These are phyloP conservation scores for Stephania japonica DNA, from an alignment of 164 flowering plant species.

Conservation along the genomic window DNA sequence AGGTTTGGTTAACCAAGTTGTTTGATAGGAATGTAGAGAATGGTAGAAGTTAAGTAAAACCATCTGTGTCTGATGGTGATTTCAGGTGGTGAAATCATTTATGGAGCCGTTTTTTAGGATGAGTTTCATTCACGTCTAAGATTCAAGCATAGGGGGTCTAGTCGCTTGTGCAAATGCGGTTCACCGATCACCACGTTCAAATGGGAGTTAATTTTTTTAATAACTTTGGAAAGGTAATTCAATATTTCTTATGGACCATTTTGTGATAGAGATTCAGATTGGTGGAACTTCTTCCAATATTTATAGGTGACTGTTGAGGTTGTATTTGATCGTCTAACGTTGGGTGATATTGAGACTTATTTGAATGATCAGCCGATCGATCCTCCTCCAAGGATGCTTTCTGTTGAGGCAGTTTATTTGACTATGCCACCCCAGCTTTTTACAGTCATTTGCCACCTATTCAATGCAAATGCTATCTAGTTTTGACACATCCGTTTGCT, in stretches of 20 bases:
- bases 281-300: constrained; percentile 2
- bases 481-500: not conserved
- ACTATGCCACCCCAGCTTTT: not conserved
- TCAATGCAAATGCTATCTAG: not conserved
- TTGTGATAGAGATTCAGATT: not conserved
- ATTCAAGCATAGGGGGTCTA: constrained; percentile 85
- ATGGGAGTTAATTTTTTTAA: constrained; percentile 96
- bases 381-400: constrained; percentile 62
- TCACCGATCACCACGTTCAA: constrained; percentile 74
- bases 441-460: not conserved
- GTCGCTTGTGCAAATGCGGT: constrained; percentile 92
- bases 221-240: constrained; percentile 91
- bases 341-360: constrained; percentile 81
- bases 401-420: constrained; percentile 61
- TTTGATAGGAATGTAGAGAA: too few relatives aligned
- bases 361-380: constrained; percentile 77
- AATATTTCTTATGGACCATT: not conserved
- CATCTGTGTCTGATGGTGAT: not conserved
- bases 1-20: not conserved
- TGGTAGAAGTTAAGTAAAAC: too few relatives aligned
- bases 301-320: constrained; percentile 91
- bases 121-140: constrained; percentile 91
- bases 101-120: constrained; percentile 64
- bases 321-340: constrained; percentile 58
- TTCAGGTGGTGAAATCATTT: constrained; percentile 91